phyloP scores from a whole-genome alignment of 805 yeast species.

The Starmerella etchellsii region DNA sequence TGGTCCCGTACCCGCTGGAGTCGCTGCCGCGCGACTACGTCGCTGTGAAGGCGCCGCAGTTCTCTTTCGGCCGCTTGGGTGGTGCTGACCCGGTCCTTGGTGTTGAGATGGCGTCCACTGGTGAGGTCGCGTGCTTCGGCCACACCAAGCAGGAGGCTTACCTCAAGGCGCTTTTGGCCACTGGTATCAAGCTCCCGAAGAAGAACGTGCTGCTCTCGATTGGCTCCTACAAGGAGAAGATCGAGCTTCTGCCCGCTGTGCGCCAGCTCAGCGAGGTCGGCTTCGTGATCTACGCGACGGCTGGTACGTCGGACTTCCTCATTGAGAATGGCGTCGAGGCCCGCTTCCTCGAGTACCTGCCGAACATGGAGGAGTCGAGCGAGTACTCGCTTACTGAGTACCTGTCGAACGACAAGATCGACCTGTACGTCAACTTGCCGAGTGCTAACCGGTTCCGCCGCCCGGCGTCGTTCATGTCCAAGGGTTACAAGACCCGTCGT shows the following conservation, averaged over 20 bases:
- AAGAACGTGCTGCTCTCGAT: slow-evolving; percentile 85
- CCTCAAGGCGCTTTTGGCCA: slow-evolving; percentile 82
- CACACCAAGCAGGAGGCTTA: slow-evolving; percentile 94
- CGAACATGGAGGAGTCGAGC: slow-evolving; percentile 60
- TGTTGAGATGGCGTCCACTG: slow-evolving; percentile 98
- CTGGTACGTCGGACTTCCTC: slow-evolving; percentile 97
- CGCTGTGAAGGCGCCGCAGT: slow-evolving; percentile 94
- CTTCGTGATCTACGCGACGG: slow-evolving; percentile 85
- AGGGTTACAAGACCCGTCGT: slow-evolving; percentile 97
- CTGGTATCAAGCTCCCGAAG: slow-evolving; percentile 91
- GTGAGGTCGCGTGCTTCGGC: slow-evolving; percentile 97
- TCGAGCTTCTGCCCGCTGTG: slow-evolving; percentile 81
- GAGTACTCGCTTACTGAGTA: slow-evolving; percentile 95
- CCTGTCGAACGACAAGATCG: slow-evolving; percentile 91
- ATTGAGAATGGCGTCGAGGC: slow-evolving; percentile 92
- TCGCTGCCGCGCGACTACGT: slow-evolving; percentile 86
- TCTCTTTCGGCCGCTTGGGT: slow-evolving; percentile 89
- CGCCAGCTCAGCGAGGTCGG: slow-evolving; percentile 70
- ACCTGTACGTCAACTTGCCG: slow-evolving; percentile 90
- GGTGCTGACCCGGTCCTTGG: slow-evolving; percentile 98
- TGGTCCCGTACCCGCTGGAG: slow-evolving; percentile 80
- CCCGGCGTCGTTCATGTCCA: slow-evolving; percentile 95
- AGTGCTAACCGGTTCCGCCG: slow-evolving; percentile 95
- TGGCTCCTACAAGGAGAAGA: slow-evolving; percentile 95
- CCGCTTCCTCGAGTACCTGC: slow-evolving; percentile 82